Evolutionary conservation across 2,329 filamentous ascomycete genomes (phyloP).

Genomic region (Keithomyces neogunnii): DNA sequence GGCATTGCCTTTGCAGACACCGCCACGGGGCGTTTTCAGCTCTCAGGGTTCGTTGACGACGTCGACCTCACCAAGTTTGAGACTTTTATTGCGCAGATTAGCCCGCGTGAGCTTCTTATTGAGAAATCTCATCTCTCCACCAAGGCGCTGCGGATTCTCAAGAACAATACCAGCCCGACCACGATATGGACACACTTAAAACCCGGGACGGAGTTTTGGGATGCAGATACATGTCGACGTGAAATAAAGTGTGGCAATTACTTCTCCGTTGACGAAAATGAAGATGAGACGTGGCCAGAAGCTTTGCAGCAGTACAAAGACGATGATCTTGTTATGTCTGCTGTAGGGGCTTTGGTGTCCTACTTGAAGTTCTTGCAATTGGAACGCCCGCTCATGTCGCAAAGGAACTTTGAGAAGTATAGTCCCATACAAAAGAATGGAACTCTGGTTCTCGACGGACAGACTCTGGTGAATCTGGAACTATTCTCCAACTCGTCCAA

Average conservation of each 20-base stretch:
- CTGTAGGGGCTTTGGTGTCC: slow-evolving; percentile 78
- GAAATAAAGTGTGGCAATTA: slow-evolving; percentile 76
- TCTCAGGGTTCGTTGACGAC: slow-evolving; percentile 90
- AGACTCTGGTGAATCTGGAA: slow-evolving; percentile 96
- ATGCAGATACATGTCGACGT: slow-evolving; percentile 69
- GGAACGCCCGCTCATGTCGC: slow-evolving; percentile 76
- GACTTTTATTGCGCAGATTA: slow-evolving; percentile 87
- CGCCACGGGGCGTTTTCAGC: slow-evolving; percentile 86
- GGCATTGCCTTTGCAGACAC: slow-evolving; percentile 93
- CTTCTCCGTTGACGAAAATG: slow-evolving; percentile 52
- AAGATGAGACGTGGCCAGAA: slow-evolving; percentile 66
- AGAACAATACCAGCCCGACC: slow-evolving; percentile 87
- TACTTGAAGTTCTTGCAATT: slow-evolving; percentile 85
- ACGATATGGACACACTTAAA: slow-evolving; percentile 96
- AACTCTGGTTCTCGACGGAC: slow-evolving; percentile 85
- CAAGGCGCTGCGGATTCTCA: slow-evolving; percentile 86
- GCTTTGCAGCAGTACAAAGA: slow-evolving; percentile 62
- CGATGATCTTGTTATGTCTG: slow-evolving; percentile 81
- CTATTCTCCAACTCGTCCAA: slow-evolving; percentile 91
- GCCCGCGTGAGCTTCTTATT: slow-evolving; percentile 78
- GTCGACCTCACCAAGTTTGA: slow-evolving; percentile 93
- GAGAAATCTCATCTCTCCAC: slow-evolving; percentile 81
- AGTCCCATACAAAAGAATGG: slow-evolving; percentile 86
- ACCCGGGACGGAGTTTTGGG: slow-evolving; percentile 81
- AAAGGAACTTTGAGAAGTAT: slow-evolving; percentile 87